These are phyloP conservation scores for Primulina tabacum DNA, from an alignment of 257 asterid species.

Conservation along the genomic window DNA sequence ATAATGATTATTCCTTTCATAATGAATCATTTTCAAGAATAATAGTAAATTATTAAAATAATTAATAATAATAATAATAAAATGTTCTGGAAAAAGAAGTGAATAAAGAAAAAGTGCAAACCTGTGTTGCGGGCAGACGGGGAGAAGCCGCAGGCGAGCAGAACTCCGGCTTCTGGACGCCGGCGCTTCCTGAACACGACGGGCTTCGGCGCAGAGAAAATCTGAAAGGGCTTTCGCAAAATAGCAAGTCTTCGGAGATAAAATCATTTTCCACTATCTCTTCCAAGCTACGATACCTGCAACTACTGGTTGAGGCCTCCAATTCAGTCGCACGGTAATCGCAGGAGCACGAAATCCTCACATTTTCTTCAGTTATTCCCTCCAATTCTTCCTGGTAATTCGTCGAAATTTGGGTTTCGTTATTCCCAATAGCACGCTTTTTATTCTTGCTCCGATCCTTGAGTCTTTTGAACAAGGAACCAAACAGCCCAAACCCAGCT, in stretches of 20 bases:
- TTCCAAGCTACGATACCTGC: conserved; percentile 29
- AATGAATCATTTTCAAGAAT: conserved; percentile 14
- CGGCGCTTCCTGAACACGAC: conserved; percentile 36
- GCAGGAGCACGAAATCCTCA: conserved; percentile 35
- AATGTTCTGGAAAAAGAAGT: not conserved
- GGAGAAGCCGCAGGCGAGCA: conserved; percentile 74
- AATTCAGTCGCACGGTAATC: conserved; percentile 32
- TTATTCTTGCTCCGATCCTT: conserved; percentile 53
- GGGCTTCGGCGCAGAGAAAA: conserved; percentile 46
- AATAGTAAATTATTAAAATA: not conserved
- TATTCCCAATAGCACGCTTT: conserved; percentile 31
- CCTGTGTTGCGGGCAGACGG: conserved; percentile 48
- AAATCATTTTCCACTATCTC: conserved; percentile 26
- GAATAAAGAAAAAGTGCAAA: conserved; percentile 25
- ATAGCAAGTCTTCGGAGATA: conserved; percentile 26
- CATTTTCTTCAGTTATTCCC: not conserved
- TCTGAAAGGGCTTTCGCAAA: conserved; percentile 46
- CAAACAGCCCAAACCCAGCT: conserved; percentile 51
- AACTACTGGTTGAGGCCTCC: conserved; percentile 39
- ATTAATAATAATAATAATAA: conserved; percentile 13
- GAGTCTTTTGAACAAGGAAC: conserved; percentile 54
- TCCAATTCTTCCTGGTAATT: not conserved
- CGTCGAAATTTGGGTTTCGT: conserved; percentile 2
- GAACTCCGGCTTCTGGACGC: conserved; percentile 57
- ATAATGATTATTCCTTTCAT: conserved; percentile 27